Evolutionary conservation across 805 yeast genomes (phyloP), one percentile per base, ranked within the genome.

Genomic region (Hanseniaspora valbyensis): DNA sequence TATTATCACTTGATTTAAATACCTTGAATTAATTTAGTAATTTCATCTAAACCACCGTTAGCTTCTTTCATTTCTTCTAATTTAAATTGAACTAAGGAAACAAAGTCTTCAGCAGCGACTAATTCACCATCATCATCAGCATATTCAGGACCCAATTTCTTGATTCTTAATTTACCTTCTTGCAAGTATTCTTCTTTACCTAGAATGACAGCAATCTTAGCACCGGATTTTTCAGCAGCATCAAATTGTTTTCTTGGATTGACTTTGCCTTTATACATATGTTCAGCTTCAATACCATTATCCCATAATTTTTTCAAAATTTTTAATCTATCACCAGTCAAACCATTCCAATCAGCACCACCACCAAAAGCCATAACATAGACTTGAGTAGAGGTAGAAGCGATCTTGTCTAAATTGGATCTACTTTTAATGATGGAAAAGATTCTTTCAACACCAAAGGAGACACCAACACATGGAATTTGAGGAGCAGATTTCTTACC

Each of bases 301-400:
- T 72, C 72, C 98, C 98, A 92, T 58, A 92, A 74, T 59, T 72
- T 66, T 61, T 86, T 81, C 49, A 96, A 79, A 42, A 92, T 76
- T 28, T 74, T 59, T 95, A 92, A 88, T 71, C 98, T 82, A 70
- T 92, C 96, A 52, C 80, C 77, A 61, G 92, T 70, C 70, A 85
- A 87, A 6, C 97, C 98, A 54, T 74, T 79, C 96, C 96, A 89
- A 54, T 83, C 94, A 59, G 84, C 84, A 60, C 97, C 98, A 61
- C 96, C 97, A 57, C 98, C 98, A 62, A 92, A 89, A 1, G 98
- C 97, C 96, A 92, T 89, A 44, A 92, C 82, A 62, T 73, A 92
- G 13, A 86, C 97, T 66, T 92, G 95, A 18, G 98, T 94, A 34
- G 90, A 80, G 26, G 89, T 75, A 32, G 96, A 79, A 59, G 92